A percentile compares a stretch with the other conserved stretches of the same genome.
Evolutionary conservation across 345 rosid genomes (phyloP).

Genomic region (Firmiana major): DNA sequence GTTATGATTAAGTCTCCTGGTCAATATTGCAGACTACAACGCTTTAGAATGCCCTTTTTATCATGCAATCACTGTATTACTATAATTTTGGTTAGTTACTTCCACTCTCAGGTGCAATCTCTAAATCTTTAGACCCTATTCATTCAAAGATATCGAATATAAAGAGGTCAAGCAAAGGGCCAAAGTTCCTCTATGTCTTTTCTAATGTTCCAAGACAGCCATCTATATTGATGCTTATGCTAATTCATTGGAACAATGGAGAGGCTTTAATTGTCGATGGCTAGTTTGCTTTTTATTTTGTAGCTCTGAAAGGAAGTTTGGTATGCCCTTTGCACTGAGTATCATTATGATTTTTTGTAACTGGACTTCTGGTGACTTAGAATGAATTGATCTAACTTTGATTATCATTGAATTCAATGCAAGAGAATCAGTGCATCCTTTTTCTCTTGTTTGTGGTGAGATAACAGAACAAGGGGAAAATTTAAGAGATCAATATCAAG

Average conservation of each 20-base stretch:
- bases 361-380: neutral
- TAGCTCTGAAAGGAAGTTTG: neutral
- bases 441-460: neutral
- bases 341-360: neutral
- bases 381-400: neutral
- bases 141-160: neutral
- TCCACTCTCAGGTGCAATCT: neutral
- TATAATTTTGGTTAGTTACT: neutral
- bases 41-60: neutral
- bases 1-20: neutral
- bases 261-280: neutral
- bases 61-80: neutral
- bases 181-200: neutral
- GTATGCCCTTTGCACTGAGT: neutral
- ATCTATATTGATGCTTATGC: neutral
- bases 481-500: neutral
- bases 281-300: neutral
- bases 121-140: neutral
- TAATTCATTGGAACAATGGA: neutral
- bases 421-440: neutral
- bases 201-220: neutral
- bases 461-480: neutral
- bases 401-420: neutral
- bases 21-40: neutral
- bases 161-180: conserved; percentile 2